These are phyloP conservation scores for Leucocoprinus birnbaumii DNA, from an alignment of 768 basidiomycete genomes.

Conservation along the genomic window DNA sequence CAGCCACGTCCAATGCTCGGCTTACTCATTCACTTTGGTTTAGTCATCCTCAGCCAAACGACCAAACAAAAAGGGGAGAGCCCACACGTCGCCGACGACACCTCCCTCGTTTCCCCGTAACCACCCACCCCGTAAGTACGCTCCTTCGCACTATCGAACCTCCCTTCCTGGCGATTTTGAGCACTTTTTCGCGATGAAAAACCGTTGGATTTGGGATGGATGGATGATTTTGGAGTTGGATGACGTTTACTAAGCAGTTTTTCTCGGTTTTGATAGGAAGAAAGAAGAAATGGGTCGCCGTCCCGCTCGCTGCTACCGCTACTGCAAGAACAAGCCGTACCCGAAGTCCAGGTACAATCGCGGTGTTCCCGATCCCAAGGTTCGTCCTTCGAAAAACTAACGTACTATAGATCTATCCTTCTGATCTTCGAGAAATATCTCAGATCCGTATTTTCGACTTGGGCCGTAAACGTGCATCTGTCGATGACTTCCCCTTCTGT, in stretches of 20 bases:
- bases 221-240: slow-evolving; percentile 8
- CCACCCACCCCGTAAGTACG: slow-evolving; percentile 21
- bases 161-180: background rate
- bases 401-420: background rate
- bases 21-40: background rate
- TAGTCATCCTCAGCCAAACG: slow-evolving; percentile 1
- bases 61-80: slow-evolving; percentile 2
- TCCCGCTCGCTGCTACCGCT: slow-evolving; percentile 97
- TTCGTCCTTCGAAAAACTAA: no score
- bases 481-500: slow-evolving; percentile 98
- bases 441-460: slow-evolving; percentile 97
- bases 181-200: background rate
- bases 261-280: background rate
- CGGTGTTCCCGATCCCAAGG: slow-evolving; percentile 97
- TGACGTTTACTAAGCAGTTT: slow-evolving; percentile 13
- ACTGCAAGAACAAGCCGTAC: slow-evolving; percentile 99
- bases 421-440: background rate
- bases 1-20: slow-evolving; percentile 3
- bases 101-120: slow-evolving; percentile 3
- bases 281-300: slow-evolving; percentile 81
- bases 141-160: background rate
- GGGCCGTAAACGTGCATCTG: slow-evolving; percentile 92
- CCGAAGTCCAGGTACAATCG: slow-evolving; percentile 96
- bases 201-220: slow-evolving; percentile 7
- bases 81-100: background rate